These are phyloP conservation scores for Stagonosporopsis vannaccii DNA, from an alignment of 2,329 filamentous ascomycete species.

Conservation along the genomic window DNA sequence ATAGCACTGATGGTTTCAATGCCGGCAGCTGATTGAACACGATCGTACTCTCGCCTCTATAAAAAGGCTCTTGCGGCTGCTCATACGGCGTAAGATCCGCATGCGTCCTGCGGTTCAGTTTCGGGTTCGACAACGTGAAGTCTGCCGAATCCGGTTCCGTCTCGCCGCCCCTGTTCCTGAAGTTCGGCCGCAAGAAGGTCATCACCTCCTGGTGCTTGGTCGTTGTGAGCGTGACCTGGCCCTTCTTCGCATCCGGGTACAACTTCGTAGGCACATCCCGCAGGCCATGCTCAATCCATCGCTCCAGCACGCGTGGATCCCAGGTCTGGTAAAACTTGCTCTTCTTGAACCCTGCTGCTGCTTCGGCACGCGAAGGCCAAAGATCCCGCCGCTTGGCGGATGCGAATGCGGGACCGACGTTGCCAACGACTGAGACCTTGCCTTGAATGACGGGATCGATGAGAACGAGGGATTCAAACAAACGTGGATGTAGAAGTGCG, in stretches of 20 bases:
- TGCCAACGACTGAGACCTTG: conserved; percentile 53
- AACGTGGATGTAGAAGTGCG: conserved; percentile 78
- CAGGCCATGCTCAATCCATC: conserved; percentile 77
- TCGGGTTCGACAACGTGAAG: conserved; percentile 36
- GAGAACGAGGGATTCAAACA: conserved; percentile 77
- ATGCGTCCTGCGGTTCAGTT: conserved; percentile 52
- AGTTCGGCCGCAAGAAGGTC: conserved; percentile 73
- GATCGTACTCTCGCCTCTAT: conserved; percentile 68
- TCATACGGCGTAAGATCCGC: conserved; percentile 50
- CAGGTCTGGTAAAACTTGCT: conserved; percentile 81
- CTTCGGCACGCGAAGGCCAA: conserved; percentile 79
- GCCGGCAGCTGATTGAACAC: conserved; percentile 65
- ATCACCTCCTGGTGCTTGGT: conserved; percentile 89
- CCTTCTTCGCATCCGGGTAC: conserved; percentile 55
- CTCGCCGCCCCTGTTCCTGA: conserved; percentile 52
- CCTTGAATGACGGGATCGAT: conserved; percentile 82
- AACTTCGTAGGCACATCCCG: conserved; percentile 72
- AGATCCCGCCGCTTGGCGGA: conserved; percentile 78
- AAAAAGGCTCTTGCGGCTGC: conserved; percentile 62
- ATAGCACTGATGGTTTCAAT: conserved; percentile 56
- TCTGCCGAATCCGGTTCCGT: conserved; percentile 53
- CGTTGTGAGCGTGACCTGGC: conserved; percentile 75
- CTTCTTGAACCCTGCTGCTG: conserved; percentile 69
- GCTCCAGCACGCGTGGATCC: conserved; percentile 80
- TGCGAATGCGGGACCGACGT: conserved; percentile 59